Percentiles rank a stretch among this genome's conserved stretches.
Evolutionary conservation across 352 stramenopile genomes (phyloP).

Genomic region (Globisporangium cystogenes): DNA sequence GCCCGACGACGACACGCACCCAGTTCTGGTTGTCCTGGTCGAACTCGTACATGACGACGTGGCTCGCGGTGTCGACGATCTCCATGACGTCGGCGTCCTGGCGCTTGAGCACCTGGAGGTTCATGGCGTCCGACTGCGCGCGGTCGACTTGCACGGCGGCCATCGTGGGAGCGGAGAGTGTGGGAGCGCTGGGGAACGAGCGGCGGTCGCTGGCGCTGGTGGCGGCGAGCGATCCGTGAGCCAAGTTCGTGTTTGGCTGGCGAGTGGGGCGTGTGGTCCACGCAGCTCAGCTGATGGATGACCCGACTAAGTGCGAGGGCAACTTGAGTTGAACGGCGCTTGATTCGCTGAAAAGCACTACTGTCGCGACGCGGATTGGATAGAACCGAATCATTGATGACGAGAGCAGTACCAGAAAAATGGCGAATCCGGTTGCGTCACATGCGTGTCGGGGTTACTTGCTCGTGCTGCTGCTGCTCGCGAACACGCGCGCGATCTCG

Average conservation of each 20-base stretch:
- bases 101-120: constrained; percentile 82
- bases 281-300: too few species aligned
- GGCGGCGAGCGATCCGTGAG: neutral
- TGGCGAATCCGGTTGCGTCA: too few species aligned
- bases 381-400: too few species aligned
- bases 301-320: neutral
- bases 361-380: too few species aligned
- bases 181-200: too few species aligned
- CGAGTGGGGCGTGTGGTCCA: too few species aligned
- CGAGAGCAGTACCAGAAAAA: too few species aligned
- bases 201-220: neutral
- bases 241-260: too few species aligned
- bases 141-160: constrained; percentile 62
- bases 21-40: constrained; percentile 75
- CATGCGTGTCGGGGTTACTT: neutral
- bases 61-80: constrained; percentile 80
- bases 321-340: too few species aligned
- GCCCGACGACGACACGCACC: too few species aligned
- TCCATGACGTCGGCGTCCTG: constrained; percentile 76
- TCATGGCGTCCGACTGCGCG: constrained; percentile 82
- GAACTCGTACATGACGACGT: constrained; percentile 89
- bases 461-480: neutral
- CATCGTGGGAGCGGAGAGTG: constrained; percentile 17
- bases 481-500: constrained; percentile 43
- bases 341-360: too few species aligned